Evolutionary conservation across 2,329 filamentous ascomycete genomes (phyloP).

Genomic region (Talaromyces sp.): DNA sequence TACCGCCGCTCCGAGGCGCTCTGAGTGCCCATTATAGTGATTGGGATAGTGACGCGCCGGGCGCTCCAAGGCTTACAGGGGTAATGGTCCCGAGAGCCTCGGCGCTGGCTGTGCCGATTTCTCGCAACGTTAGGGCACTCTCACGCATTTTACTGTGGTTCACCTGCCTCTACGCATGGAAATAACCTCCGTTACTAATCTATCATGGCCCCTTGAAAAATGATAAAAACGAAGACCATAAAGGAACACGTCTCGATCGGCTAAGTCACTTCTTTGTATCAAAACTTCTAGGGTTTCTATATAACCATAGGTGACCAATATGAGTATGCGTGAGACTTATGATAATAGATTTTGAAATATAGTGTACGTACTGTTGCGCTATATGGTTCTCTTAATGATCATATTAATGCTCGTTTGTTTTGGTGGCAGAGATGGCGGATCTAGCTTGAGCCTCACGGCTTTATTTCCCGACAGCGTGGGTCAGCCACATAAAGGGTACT

Average conservation of each 20-base stretch:
- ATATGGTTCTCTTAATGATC: not conserved
- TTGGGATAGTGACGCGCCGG: not conserved
- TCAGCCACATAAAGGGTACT: not conserved
- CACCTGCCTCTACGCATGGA: not conserved
- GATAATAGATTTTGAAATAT: not conserved
- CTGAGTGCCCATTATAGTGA: not conserved
- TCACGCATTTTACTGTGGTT: not conserved
- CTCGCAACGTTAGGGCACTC: too few relatives aligned
- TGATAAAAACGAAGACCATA: not conserved
- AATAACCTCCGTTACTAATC: not conserved
- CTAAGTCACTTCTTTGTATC: not conserved
- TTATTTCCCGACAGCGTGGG: not conserved
- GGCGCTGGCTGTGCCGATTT: too few relatives aligned
- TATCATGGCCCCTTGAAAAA: not conserved
- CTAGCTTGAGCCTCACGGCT: not conserved
- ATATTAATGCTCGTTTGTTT: not conserved
- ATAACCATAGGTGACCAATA: not conserved
- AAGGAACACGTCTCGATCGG: not conserved
- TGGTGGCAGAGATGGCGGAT: not conserved
- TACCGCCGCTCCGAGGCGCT: not conserved
- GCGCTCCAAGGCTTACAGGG: too few relatives aligned
- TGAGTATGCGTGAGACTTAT: not conserved
- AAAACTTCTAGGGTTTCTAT: too few relatives aligned
- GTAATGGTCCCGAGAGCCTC: too few relatives aligned
- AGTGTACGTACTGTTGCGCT: too few relatives aligned